Conservation (phyloP, 805 yeast genomes). For the Crinitomyces ghanaensis region DNA sequence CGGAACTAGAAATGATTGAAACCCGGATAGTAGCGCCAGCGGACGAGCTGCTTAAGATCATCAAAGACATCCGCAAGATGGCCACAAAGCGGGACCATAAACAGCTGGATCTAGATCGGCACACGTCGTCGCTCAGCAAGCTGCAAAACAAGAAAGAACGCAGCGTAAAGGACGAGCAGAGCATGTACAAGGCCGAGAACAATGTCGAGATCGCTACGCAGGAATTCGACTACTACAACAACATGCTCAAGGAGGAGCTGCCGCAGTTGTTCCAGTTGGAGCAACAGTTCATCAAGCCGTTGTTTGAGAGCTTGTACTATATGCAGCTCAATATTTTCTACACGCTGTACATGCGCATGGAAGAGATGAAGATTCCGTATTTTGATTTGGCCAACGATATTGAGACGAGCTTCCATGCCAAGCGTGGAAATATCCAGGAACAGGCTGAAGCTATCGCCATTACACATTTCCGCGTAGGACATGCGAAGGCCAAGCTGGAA, state of each 20-base stretch:
- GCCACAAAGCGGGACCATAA: constrained; percentile 92
- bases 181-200: constrained; percentile 76
- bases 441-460: constrained; percentile 80
- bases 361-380: constrained; percentile 93
- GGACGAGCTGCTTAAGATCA: constrained; percentile 74
- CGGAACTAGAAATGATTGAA: constrained; percentile 88
- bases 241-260: constrained; percentile 81
- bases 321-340: constrained; percentile 97
- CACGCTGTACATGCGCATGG: constrained; percentile 82
- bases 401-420: constrained; percentile 61
- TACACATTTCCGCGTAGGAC: constrained; percentile 82
- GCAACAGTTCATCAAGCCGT: constrained; percentile 83
- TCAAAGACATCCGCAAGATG: constrained; percentile 80
- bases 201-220: constrained; percentile 85
- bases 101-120: constrained; percentile 87
- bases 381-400: constrained; percentile 81
- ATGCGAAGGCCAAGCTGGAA: constrained; percentile 75
- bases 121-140: constrained; percentile 54
- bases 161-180: constrained; percentile 84
- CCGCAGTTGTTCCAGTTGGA: constrained; percentile 83
- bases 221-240: constrained; percentile 92
- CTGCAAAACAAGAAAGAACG: constrained; percentile 73
- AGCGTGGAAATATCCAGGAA: constrained; percentile 88
- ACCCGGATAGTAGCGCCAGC: constrained; percentile 85
- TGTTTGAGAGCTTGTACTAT: constrained; percentile 87